Base-by-base conservation (phyloP, 2,329 filamentous ascomycete genomes). In the Trichoderma asperellum region DNA sequence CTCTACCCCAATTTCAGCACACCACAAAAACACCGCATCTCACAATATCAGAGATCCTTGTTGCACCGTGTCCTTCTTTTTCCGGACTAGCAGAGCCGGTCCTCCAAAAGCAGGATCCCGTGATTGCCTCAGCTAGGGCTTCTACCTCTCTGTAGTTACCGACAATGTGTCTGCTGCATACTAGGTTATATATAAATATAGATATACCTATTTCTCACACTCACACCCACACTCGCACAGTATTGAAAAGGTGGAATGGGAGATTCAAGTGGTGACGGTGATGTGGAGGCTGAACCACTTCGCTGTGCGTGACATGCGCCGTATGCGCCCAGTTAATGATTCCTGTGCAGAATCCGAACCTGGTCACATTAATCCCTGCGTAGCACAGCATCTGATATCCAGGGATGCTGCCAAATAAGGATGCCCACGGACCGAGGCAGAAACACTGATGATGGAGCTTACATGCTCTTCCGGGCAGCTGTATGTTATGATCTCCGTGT, bases 31-130 rank as follows among this genome's bases (percentile, higher is more conserved):
- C 62, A 57, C 62, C 61, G 32, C 47, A 55, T 43, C 14, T 60
- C 57, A 16, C 57, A 16, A 60, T 43, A 43, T 52, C 34, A 27
- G 47, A 27, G 61, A 67, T 27, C 29, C 34, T 21, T 14, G 32
- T 40, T 8, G 68, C 66, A 67, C 61, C 62, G 32, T n/a, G 63
- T 52, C 68, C 68, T 70, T 68, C 68, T 70, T 35, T n/a, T 58
- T 70, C 63, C 37, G 68, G 68, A 47, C 56, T 70, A 70, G 68
- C 58, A 63, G 47, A 24, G 29, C 32, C 32, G 56, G 24, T 21
- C 43, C 43, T 34, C 32, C 57, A 37, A 47, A 49, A 49, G 27
- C 35, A 34, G 37, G 52, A 65, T 65, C 63, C 67, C 59, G 59
- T 68, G 65, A 62, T 68, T 37, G 37, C 29, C n/a, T 32, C 49